Evolutionary conservation across 78 protist species (phyloP).

Genomic region (Dictyostelium brefeldianum): DNA sequence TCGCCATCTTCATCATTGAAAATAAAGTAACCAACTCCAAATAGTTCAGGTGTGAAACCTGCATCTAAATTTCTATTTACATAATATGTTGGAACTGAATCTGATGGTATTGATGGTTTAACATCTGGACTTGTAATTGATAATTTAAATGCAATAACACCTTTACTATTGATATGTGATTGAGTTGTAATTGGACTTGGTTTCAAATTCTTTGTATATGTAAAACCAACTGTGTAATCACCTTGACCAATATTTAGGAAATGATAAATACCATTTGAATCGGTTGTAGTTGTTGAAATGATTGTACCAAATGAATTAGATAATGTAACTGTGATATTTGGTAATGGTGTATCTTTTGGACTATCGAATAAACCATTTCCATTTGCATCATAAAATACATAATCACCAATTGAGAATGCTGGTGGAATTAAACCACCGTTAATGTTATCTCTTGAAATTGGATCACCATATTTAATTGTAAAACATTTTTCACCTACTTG

Average conservation of each 20-base stretch:
- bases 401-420: conserved; percentile 53
- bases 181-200: not conserved
- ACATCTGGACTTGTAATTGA: not conserved
- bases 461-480: not conserved
- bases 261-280: conserved; percentile 1
- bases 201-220: not conserved
- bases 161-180: not conserved
- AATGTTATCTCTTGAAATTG: not conserved
- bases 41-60: conserved; percentile 19
- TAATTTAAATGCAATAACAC: not conserved
- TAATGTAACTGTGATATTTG: not conserved
- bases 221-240: conserved; percentile 12
- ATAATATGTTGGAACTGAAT: not conserved
- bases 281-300: not conserved
- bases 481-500: not conserved
- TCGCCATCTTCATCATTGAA: conserved; percentile 10
- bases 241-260: conserved; percentile 16
- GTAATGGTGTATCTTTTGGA: not conserved
- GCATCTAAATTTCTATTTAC: not conserved
- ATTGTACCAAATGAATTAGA: not conserved
- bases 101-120: not conserved
- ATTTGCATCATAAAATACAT: conserved; percentile 25
- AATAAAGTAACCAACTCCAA: conserved; percentile 5
- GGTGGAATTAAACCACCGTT: conserved; percentile 51
- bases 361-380: conserved; percentile 38